These are phyloP conservation scores for Neckera pumila DNA, from an alignment of 225 moss, liverwort and hornwort species.

Conservation along the genomic window DNA sequence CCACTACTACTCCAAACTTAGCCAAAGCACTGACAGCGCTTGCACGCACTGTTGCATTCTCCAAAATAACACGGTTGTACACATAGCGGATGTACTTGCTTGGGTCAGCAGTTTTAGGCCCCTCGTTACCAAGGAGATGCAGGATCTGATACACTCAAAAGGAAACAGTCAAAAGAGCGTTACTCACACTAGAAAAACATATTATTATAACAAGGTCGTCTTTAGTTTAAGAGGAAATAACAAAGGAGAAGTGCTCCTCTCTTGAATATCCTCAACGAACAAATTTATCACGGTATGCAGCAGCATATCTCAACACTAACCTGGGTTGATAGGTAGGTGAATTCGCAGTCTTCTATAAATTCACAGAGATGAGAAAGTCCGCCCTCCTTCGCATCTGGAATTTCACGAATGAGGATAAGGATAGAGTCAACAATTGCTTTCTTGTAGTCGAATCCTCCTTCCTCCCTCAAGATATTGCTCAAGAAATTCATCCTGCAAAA, in stretches of 20 bases:
- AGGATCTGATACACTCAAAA: constrained; percentile 37
- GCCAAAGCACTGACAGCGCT: constrained; percentile 93
- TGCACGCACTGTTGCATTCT: constrained; percentile 93
- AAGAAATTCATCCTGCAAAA: constrained; percentile 72
- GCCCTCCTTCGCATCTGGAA: constrained; percentile 89
- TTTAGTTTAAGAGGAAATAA: background rate
- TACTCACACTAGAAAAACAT: background rate
- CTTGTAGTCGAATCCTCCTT: constrained; percentile 97
- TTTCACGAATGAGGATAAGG: constrained; percentile 85
- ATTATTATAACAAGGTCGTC: background rate
- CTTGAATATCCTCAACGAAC: background rate
- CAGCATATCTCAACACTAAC: constrained; percentile 11
- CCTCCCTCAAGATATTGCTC: constrained; percentile 84
- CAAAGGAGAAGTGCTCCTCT: background rate
- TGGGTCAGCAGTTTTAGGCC: constrained; percentile 82
- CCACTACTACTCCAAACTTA: constrained; percentile 78
- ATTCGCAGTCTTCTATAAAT: constrained; percentile 94
- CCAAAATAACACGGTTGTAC: constrained; percentile 86
- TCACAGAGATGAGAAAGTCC: constrained; percentile 89
- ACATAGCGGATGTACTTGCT: constrained; percentile 95
- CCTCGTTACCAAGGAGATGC: constrained; percentile 89
- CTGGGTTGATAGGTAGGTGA: constrained; percentile 92
- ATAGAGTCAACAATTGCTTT: constrained; percentile 93
- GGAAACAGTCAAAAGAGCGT: background rate
- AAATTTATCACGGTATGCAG: background rate